Conservation (phyloP, 2,329 filamentous ascomycete species). For the Verticillium nonalfalfae region DNA sequence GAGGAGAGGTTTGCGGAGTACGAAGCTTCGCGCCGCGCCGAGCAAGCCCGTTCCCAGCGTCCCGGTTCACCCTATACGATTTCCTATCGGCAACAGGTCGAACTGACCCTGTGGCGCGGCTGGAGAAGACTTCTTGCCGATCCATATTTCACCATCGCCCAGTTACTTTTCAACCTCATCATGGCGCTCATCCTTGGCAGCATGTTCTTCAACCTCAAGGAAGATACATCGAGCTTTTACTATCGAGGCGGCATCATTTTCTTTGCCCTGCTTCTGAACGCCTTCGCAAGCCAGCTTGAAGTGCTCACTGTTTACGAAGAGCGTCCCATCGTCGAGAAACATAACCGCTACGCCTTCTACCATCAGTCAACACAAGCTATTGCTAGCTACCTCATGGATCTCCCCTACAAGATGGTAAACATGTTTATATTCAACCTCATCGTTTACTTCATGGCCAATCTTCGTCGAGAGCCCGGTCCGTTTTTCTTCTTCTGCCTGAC, state of each 20-base stretch:
- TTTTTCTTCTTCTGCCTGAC: conserved; percentile 54
- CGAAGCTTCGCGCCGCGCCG: conserved; percentile 36
- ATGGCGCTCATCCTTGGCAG: conserved; percentile 54
- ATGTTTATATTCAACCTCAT: conserved; percentile 45
- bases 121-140: conserved; percentile 61
- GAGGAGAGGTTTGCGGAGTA: neutral
- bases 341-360: conserved; percentile 20
- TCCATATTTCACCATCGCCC: conserved; percentile 37
- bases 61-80: conserved; percentile 71
- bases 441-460: conserved; percentile 60
- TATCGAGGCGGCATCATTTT: conserved; percentile 16
- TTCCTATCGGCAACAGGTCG: conserved; percentile 66
- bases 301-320: conserved; percentile 14
- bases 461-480: conserved; percentile 48
- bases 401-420: conserved; percentile 31
- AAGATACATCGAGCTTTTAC: conserved; percentile 50
- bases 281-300: conserved; percentile 16
- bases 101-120: conserved; percentile 51
- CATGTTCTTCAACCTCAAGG: conserved; percentile 55
- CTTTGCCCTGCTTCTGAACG: conserved; percentile 23
- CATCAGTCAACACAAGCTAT: conserved; percentile 21
- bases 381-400: conserved; percentile 52
- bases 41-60: conserved; percentile 54
- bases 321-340: conserved; percentile 18
- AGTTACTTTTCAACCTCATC: conserved; percentile 28